phyloP scores from a whole-genome alignment of 2,329 filamentous ascomycete species.

The Phialocephala subalpina region DNA sequence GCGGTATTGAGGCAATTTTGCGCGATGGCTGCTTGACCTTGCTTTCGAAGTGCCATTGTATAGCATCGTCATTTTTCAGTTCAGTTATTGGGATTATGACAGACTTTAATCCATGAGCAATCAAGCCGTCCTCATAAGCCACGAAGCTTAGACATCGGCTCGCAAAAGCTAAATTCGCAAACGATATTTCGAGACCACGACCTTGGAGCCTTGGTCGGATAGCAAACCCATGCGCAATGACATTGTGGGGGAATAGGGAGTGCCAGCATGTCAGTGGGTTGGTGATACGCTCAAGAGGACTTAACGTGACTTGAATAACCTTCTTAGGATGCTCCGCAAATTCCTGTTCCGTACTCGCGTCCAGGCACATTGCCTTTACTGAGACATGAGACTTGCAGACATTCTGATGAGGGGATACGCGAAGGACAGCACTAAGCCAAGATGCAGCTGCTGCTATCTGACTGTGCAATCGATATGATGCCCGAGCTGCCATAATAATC shows the following conservation, averaged over 20 bases:
- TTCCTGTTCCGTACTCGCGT: not conserved
- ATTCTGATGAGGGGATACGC: not conserved
- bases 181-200: slow-evolving; percentile 25
- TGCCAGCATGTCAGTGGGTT: slow-evolving; percentile 16
- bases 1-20: not conserved
- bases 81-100: slow-evolving; percentile 20
- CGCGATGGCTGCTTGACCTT: not conserved
- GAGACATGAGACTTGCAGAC: not conserved
- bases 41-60: slow-evolving; percentile 28
- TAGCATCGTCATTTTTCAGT: slow-evolving; percentile 18
- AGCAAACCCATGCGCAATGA: slow-evolving; percentile 18
- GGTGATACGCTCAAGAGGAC: not conserved
- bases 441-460: not conserved
- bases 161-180: slow-evolving; percentile 11
- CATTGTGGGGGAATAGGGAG: slow-evolving; percentile 4
- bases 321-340: not conserved
- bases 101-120: slow-evolving; percentile 20
- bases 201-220: slow-evolving; percentile 8
- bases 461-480: slow-evolving; percentile 2
- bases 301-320: slow-evolving; percentile 1
- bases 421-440: slow-evolving; percentile 10
- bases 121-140: slow-evolving; percentile 15
- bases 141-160: slow-evolving; percentile 18
- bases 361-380: not conserved
- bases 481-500: not conserved